Conservation (phyloP, 768 basidiomycete species). For the Rhizopogon vesiculosus region DNA sequence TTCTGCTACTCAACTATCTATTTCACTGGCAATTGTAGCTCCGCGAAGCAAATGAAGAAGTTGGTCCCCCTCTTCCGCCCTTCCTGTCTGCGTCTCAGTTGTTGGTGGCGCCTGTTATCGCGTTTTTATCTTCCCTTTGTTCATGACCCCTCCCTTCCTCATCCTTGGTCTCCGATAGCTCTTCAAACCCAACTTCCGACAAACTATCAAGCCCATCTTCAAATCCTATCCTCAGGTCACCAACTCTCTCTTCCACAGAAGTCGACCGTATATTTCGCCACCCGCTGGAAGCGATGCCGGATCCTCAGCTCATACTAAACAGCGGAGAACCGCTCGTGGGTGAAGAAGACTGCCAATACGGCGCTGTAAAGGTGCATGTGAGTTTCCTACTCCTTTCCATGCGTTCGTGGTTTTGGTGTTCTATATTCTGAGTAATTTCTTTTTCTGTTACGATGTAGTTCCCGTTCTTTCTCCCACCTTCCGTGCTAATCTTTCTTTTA, state of each 20-base stretch:
- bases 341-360: constrained; percentile 72
- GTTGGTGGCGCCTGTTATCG: constrained; percentile 76
- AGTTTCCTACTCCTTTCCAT: constrained; percentile 17
- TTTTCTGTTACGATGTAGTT: no score
- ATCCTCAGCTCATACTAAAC: constrained; percentile 45
- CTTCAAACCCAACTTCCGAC: background rate
- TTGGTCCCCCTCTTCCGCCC: constrained; percentile 58
- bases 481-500: background rate
- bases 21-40: no score
- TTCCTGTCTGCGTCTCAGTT: constrained; percentile 61
- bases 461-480: background rate
- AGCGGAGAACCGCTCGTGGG: constrained; percentile 43
- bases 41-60: constrained; percentile 44
- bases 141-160: background rate
- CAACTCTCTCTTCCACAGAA: constrained; percentile 55
- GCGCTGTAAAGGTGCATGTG: constrained; percentile 64
- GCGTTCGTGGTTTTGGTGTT: background rate
- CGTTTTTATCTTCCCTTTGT: constrained; percentile 49
- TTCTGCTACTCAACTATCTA: no score
- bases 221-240: constrained; percentile 36
- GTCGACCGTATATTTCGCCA: constrained; percentile 80
- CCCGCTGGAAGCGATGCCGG: constrained; percentile 67
- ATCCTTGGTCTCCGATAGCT: background rate
- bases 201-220: constrained; percentile 5
- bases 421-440: background rate